These are phyloP conservation scores for Arabis hirsuta DNA, from an alignment of 345 rosid species.

Conservation along the genomic window DNA sequence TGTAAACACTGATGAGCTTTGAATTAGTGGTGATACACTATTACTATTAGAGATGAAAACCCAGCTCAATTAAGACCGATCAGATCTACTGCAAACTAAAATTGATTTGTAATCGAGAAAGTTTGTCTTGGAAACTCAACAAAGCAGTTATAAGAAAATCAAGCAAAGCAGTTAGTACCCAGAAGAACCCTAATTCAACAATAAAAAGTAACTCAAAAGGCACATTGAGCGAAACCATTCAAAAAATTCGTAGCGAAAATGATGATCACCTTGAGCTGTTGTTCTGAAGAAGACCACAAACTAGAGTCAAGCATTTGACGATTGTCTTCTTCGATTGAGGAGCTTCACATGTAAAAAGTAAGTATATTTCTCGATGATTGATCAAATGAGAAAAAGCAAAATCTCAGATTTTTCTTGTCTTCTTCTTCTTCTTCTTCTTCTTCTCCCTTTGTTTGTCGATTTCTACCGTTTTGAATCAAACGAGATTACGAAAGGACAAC, in stretches of 20 bases:
- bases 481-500: conserved; percentile 33
- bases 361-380: not conserved
- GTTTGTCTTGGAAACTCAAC: conserved; percentile 20
- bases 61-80: conserved; percentile 25
- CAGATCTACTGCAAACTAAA: conserved; percentile 36
- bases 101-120: conserved; percentile 15
- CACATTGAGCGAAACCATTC: conserved; percentile 6
- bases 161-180: conserved; percentile 30
- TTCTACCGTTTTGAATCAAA: conserved; percentile 40
- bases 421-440: conserved; percentile 5
- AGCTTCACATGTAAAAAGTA: conserved; percentile 10
- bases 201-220: not conserved
- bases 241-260: not conserved
- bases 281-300: conserved; percentile 38
- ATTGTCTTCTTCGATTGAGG: conserved; percentile 34
- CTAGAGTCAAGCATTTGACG: conserved; percentile 46
- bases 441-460: conserved; percentile 19
- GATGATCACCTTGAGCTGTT: conserved; percentile 48
- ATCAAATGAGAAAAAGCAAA: conserved; percentile 23
- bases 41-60: conserved; percentile 8
- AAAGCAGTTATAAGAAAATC: conserved; percentile 14
- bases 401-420: conserved; percentile 12
- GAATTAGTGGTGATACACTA: conserved; percentile 18
- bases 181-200: conserved; percentile 40
- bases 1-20: conserved; percentile 6